Conservation (phyloP, 2,329 filamentous ascomycete genomes). For the Aspergillus niger region DNA sequence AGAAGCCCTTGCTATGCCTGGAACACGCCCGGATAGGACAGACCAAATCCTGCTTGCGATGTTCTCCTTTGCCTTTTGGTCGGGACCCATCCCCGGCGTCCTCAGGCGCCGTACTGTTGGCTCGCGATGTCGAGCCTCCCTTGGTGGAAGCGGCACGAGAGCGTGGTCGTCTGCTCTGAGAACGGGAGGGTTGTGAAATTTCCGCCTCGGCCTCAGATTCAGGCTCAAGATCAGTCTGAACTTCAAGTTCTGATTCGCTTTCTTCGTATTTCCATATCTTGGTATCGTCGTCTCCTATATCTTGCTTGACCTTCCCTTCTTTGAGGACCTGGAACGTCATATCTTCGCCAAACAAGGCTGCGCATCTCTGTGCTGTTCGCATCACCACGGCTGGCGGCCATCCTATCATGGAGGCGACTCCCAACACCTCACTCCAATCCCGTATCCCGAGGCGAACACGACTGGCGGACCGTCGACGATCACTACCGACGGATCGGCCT, state of each 20-base stretch:
- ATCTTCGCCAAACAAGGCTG: conserved; percentile 70
- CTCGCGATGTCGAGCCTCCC: conserved; percentile 17
- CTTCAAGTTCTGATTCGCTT: conserved; percentile 30
- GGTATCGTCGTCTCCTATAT: conserved; percentile 21
- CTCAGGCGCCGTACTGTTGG: conserved; percentile 15
- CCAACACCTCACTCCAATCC: conserved; percentile 85
- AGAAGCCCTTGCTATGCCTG: conserved; percentile 36
- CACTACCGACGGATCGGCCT: conserved; percentile 19
- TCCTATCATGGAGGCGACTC: conserved; percentile 72
- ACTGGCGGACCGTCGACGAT: conserved; percentile 13
- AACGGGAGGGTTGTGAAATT: conserved; percentile 6
- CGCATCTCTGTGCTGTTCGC: conserved; percentile 72
- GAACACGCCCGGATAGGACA: conserved; percentile 36
- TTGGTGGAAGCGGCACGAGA: conserved; percentile 16
- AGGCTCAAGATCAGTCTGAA: background rate
- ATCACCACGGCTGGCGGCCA: conserved; percentile 67
- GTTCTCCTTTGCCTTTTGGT: conserved; percentile 27
- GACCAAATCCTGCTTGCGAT: conserved; percentile 31
- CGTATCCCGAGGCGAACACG: conserved; percentile 47
- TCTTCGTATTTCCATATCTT: conserved; percentile 34
- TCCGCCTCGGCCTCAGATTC: background rate
- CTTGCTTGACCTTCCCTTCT: conserved; percentile 36
- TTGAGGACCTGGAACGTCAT: conserved; percentile 65
- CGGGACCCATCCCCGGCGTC: background rate
- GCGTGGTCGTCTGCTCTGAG: conserved; percentile 2